Evolutionary conservation across 306 rosid genomes (phyloP).

Genomic region (Prunus fruticosa): DNA sequence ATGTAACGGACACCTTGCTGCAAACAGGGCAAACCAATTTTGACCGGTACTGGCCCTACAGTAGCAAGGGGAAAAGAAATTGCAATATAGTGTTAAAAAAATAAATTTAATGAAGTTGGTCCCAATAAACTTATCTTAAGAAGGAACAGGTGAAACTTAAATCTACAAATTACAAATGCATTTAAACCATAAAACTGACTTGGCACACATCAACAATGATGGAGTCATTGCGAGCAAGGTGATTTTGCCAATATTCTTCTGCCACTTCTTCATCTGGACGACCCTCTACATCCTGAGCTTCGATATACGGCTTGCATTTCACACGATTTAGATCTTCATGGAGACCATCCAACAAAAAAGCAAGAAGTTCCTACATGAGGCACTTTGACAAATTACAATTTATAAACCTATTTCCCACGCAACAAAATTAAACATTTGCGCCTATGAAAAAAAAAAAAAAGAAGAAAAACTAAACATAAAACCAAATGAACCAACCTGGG

Average conservation of each 20-base stretch:
- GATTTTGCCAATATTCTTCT: constrained; percentile 83
- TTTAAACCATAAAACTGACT: constrained; percentile 35
- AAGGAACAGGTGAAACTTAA: neutral
- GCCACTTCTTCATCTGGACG: constrained; percentile 73
- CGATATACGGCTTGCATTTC: constrained; percentile 72
- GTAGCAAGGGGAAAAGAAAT: constrained; percentile 7
- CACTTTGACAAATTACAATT: constrained; percentile 20
- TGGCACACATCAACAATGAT: constrained; percentile 75
- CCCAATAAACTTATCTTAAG: neutral
- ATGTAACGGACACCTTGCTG: constrained; percentile 68
- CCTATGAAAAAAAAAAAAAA: constrained; percentile 6
- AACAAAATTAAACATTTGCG: constrained; percentile 15
- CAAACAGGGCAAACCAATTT: constrained; percentile 77
- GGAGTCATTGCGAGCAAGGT: constrained; percentile 82
- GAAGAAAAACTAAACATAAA: constrained; percentile 1
- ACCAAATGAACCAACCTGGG: constrained; percentile 59
- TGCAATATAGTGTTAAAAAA: constrained; percentile 2
- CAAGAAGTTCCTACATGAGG: constrained; percentile 76
- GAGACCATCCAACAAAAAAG: constrained; percentile 89
- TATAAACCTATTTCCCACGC: constrained; percentile 15
- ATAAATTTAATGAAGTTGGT: neutral
- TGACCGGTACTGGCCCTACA: constrained; percentile 85
- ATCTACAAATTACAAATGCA: neutral
- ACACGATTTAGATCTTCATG: constrained; percentile 92
- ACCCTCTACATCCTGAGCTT: constrained; percentile 75